Evolutionary conservation across 2,329 filamentous ascomycete genomes (phyloP).

Genomic region (Penicillium griseofulvum): DNA sequence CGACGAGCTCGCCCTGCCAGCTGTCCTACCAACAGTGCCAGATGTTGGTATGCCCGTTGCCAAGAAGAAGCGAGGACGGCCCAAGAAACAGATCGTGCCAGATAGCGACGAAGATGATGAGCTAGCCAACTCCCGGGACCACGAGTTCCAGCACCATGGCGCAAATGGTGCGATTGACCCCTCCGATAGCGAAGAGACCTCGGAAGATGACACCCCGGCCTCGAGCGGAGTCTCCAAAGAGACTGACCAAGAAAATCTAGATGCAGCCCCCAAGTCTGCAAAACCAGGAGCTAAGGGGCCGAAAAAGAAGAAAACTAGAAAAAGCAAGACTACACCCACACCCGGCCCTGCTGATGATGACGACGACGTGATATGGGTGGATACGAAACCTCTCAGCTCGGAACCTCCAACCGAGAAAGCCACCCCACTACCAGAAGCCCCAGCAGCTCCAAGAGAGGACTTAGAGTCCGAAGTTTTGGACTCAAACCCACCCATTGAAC

Average conservation of each 20-base stretch:
- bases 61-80: conserved; percentile 31
- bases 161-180: conserved; percentile 8
- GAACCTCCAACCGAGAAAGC: not conserved
- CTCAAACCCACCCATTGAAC: not conserved
- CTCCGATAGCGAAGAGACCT: conserved; percentile 20
- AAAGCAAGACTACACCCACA: conserved; percentile 43
- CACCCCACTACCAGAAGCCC: conserved; percentile 8
- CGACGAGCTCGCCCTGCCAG: conserved; percentile 31
- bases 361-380: conserved; percentile 44
- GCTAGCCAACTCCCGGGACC: conserved; percentile 16
- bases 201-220: conserved; percentile 17
- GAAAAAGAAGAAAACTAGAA: conserved; percentile 47
- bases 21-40: conserved; percentile 16
- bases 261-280: not conserved
- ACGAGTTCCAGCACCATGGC: not conserved
- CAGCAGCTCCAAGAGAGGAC: not conserved
- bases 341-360: conserved; percentile 35
- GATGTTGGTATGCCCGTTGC: conserved; percentile 21
- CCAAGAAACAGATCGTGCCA: conserved; percentile 29
- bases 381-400: conserved; percentile 24
- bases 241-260: conserved; percentile 6
- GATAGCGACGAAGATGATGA: conserved; percentile 32
- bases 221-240: conserved; percentile 1
- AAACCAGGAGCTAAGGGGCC: conserved; percentile 24
- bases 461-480: not conserved